Evolutionary conservation across 192 early-diverging fungal genomes (phyloP), one percentile per base, ranked within the genome.

Genomic region (Obelidium mucronatum): DNA sequence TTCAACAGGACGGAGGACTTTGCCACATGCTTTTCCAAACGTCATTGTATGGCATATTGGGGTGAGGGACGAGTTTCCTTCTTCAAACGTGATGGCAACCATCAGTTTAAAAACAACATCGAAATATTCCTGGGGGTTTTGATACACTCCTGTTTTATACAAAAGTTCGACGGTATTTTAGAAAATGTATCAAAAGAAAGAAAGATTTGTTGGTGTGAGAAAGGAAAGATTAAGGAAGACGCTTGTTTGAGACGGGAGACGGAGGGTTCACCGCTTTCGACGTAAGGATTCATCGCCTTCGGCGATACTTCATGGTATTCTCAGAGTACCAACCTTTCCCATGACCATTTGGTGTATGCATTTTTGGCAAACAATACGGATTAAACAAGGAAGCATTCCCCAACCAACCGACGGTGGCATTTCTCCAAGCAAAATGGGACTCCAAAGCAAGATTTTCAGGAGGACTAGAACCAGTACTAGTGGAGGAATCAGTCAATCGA

Each of bases 71-170:
- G 17, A 59, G 42, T 80, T 80, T 35, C 79, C 79, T 0, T 80
- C 69, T 30, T 79, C 56, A 33, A 80, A 80, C 35, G 76, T 80
- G 61, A 80, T 77, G 26, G 64, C 79, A 26, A 78, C 60, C 65
- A 66, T 80, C 4, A 80, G 53, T n/a, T 51, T 31, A 31, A 81
- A 40, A 5, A 81, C 37, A 19, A 56, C 77, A n/a, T 80, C 78
- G 36, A 79, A 66, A 58, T 80, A 80, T 56, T 80, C 77, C 15
- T 80, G 51, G 4, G 77, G 53, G 13, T 53, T 40, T 28, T 37
- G 33, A 51, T 80, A 80, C 2, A 77, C 39, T 19, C 78, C 78
- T 60, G 35, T 51, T 17, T 30, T n/a, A n/a, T n/a, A n/a, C n/a
- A n/a, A n/a, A n/a, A n/a, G n/a, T n/a, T n/a, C n/a, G 33, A 59